Evolutionary conservation across 805 yeast genomes (phyloP), one percentile per base, ranked within the genome.

Genomic region (Saccharomyces kudriavzevii): DNA sequence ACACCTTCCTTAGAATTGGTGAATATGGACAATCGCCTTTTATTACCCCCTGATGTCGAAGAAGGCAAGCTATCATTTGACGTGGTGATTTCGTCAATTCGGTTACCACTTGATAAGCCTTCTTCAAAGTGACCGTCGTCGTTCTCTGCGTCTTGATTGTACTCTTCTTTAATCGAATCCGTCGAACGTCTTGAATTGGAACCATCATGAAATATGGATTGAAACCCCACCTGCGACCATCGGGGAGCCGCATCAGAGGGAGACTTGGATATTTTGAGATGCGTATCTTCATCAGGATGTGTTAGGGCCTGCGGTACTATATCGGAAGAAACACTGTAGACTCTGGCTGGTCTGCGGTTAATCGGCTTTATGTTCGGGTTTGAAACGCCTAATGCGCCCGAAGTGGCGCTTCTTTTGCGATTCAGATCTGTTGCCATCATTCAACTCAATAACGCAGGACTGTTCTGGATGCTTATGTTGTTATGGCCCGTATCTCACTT

Each of bases 261-360:
- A 6, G 67, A 54, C 49, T 53, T 58, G 2, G 56, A 20, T 17
- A 40, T 47, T 24, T 50, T 53, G 8, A 47, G 30, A 6, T 48
- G n/a, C n/a, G 51, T 54, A 26, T 60, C 65, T n/a, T 58, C 62
- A 30, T 52, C 58, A 40, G 62, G 56, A 28, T 55, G 55, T 8
- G 60, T 54, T 24, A 66, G 52, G 3, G 65, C 61, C 45, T 67
- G 70, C 4, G 71, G 70, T 9, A 66, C 58, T 40, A 66, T 60
- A 35, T 61, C 67, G 9, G 70, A 65, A 11, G 70, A 62, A 17
- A 66, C 56, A 55, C 68, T 64, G 48, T 65, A 61, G 20, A 64
- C 56, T 28, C 63, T 54, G 2, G 52, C 43, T n/a, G 43, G 43
- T 35, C 17, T 35, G 24, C 43, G 24, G 11, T 35, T n/a, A 35